Evolutionary conservation across 129 eudicot species (phyloP), one percentile per base, ranked within the genome.

Genomic region (Centella asiatica): DNA sequence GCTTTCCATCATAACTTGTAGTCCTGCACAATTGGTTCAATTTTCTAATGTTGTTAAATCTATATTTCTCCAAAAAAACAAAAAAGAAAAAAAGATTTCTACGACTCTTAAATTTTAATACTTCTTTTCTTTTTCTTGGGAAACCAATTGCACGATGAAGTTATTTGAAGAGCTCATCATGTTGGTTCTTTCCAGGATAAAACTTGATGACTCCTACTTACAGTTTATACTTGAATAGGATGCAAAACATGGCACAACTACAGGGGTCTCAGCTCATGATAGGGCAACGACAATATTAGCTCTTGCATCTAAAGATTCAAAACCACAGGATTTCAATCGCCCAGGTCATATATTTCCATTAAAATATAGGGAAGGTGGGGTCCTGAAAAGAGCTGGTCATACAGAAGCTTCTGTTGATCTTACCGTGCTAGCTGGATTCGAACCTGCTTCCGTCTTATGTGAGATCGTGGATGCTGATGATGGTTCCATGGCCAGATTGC

Each of bases 401-500:
- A 92, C 99, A 2, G 99, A 92, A 78, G 99, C 96, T 66, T 86
- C 99, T 32, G 94, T 84, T 36, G 99, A 87, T 73, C 83, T 92
- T 63, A 82, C 95, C 4, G 22, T 74, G 57, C 80, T 92, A 48
- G 96, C 96, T 56, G 99, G 96, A 24, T 82, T 87, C 24, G 87
- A 78, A 46, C 95, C 94, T 53, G 90, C 76, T 66, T 94, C 90
- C 19, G 96, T 87, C 51, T 60, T 92, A 50, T 92, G 96, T 69
- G 99, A 87, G 83, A 75, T 92, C 65, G 96, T 92, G 20, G 99
- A 92, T 70, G n/a, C n/a, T n/a, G 99, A 92, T 70, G 99, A 92
- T 78, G 99, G 96, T 42, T 92, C 99, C 39, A 92, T 92, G 99
- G 99, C 99, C 57, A 74, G 99, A 69, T 66, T 92, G 48, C 96